Conservation (phyloP, 306 rosid species). For the Citrullus mucosospermus region DNA sequence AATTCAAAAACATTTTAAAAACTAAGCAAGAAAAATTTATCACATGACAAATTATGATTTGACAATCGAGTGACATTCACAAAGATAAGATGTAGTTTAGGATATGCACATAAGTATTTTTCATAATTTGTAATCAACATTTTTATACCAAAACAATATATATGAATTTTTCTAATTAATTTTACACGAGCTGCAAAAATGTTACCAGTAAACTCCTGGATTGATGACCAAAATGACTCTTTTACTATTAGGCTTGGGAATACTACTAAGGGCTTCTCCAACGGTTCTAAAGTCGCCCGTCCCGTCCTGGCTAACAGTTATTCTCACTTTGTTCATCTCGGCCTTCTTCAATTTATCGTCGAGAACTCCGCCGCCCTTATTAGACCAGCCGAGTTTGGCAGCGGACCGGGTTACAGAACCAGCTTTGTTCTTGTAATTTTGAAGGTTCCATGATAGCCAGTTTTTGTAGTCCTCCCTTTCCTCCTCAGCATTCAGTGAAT, state of each 20-base stretch:
- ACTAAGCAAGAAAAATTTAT: no score
- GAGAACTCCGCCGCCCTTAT: not conserved
- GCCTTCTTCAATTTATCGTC: conserved; percentile 32
- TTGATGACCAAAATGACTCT: conserved; percentile 36
- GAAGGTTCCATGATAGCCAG: conserved; percentile 47
- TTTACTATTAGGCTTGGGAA: conserved; percentile 27
- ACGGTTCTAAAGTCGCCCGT: conserved; percentile 37
- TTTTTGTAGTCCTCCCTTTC: conserved; percentile 22
- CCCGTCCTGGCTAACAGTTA: conserved; percentile 37
- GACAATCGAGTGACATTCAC: no score
- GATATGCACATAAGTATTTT: no score
- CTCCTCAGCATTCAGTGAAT: conserved; percentile 12
- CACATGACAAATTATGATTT: no score
- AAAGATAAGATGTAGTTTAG: no score
- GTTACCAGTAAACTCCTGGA: conserved; percentile 46
- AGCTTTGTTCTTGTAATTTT: conserved; percentile 15
- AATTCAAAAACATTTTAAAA: no score
- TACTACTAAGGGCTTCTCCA: conserved; percentile 40
- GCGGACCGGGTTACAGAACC: conserved; percentile 1
- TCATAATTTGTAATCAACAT: no score
- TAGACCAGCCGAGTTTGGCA: not conserved
- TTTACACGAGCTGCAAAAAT: no score
- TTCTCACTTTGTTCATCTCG: conserved; percentile 33
- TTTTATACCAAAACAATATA: no score
- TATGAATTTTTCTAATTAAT: no score